Evolutionary conservation across 176 grass and related monocot species (phyloP), one percentile per base, ranked within the genome.

Genomic region (Echinochloa phyllopogon): DNA sequence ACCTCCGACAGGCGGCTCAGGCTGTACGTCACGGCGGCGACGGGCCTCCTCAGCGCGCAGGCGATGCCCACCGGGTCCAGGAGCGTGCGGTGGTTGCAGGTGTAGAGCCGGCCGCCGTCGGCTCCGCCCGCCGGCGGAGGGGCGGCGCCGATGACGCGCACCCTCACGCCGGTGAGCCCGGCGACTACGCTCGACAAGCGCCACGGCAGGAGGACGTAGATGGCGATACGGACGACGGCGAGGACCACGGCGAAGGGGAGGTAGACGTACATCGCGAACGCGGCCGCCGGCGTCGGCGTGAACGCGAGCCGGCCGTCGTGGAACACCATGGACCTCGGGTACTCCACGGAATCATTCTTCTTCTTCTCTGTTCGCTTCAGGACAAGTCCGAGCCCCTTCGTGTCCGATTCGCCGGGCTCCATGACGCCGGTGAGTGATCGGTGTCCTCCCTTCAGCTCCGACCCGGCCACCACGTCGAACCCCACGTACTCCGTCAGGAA

Each of bases 71-170:
- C 41, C 18, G 91, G 84, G 56, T 96, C 91, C 36, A 96, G 84
- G 4, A 96, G 94, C 62, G 89, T 96, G 25, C 91, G 82, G 83
- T 96, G 94, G 83, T 96, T 93, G 89, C 89, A 93, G 41, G 88
- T 73, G 85, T 89, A 93, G 70, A 96, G 82, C 17, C 69, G 55
- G 0, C 81, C 77, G 38, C 40, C 74, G 69, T 20, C n/a, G 40
- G 68, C n/a, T 12, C 47, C 52, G 15, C 1, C 68, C 25, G 50
- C 20, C 40, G 27, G n/a, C 2, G 82, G 1, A 2, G 70, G 69
- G 16, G 38, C 6, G 24, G 68, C 18, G 5, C 57, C 75, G 58
- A 51, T 52, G 60, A 89, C 83, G 67, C 83, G 79, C 49, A 84
- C 58, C 69, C 37, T 41, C 24, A 92, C 88, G 58, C 89, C 89